These are phyloP conservation scores for Leishmania aethiopica DNA, from an alignment of 208 protist genomes.

Conservation along the genomic window DNA sequence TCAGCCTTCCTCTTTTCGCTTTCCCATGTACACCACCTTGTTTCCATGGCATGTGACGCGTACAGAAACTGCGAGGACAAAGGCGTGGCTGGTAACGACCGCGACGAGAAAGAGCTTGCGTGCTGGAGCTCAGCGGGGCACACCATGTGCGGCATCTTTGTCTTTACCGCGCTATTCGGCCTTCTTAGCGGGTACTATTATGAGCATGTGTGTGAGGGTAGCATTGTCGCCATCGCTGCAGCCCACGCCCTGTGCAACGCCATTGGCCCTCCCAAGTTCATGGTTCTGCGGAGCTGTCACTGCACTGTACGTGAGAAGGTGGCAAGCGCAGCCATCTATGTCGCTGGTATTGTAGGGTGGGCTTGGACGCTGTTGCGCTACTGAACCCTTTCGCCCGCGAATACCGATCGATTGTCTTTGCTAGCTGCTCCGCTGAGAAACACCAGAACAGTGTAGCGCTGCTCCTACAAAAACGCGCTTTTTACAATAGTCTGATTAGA, in stretches of 20 bases:
- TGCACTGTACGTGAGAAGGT: not conserved
- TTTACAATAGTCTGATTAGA: not conserved
- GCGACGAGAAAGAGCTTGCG: not conserved
- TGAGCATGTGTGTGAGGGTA: conserved; percentile 37
- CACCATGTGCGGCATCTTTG: conserved; percentile 22
- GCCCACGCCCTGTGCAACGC: conserved; percentile 73
- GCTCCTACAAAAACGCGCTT: not conserved
- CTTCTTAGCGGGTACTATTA: conserved; percentile 68
- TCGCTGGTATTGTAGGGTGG: conserved; percentile 23
- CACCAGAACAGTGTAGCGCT: not conserved
- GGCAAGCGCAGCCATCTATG: conserved; percentile 15
- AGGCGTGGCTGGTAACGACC: not conserved
- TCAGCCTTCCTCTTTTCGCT: conserved; percentile 65
- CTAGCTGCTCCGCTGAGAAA: not conserved
- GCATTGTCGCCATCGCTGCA: conserved; percentile 43
- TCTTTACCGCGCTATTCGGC: conserved; percentile 54
- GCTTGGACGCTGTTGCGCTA: conserved; percentile 15
- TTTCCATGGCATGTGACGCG: conserved; percentile 36
- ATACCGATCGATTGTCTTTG: not conserved
- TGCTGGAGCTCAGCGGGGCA: conserved; percentile 30
- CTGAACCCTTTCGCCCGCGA: not conserved
- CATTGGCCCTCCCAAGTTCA: conserved; percentile 54
- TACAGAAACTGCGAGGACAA: conserved; percentile 23
- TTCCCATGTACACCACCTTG: conserved; percentile 66
- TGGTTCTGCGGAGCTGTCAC: not conserved